Percentiles rank a stretch among this genome's conserved stretches.
Conservation (phyloP, 768 basidiomycete species). For the Mrakia hoshinonis region DNA sequence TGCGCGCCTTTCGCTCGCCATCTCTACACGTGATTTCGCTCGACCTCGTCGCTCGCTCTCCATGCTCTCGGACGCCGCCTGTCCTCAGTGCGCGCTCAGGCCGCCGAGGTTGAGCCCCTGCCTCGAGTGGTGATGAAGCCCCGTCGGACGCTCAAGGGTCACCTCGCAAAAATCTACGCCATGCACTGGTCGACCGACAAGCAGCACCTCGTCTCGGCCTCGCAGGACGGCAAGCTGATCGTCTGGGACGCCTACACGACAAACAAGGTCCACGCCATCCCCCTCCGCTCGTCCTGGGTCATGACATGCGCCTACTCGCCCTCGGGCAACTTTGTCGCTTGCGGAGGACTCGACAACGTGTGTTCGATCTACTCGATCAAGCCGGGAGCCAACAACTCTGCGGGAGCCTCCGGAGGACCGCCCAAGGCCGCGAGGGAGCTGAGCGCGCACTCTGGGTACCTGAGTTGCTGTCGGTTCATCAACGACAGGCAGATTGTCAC, state of each 20-base stretch:
- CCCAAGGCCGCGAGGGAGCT: conserved; percentile 88
- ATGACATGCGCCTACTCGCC: conserved; percentile 99
- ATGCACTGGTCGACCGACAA: conserved; percentile 99
- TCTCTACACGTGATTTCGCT: neutral
- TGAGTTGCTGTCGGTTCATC: conserved; percentile 96
- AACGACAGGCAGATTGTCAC: conserved; percentile 98
- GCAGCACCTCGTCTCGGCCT: conserved; percentile 96
- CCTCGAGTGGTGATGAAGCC: conserved; percentile 96
- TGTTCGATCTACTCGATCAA: conserved; percentile 88
- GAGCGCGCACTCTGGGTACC: conserved; percentile 94
- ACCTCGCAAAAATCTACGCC: conserved; percentile 98
- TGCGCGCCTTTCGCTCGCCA: neutral
- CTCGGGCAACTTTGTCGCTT: conserved; percentile 93
- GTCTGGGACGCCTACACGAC: conserved; percentile 99
- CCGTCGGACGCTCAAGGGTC: conserved; percentile 86
- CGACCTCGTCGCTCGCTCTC: neutral
- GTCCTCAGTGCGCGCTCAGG: conserved; percentile 86
- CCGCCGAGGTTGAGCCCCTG: conserved; percentile 86
- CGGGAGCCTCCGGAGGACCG: conserved; percentile 30
- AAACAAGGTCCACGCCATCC: conserved; percentile 99
- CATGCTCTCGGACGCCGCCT: neutral
- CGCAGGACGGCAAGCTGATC: conserved; percentile 97
- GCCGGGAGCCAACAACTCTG: conserved; percentile 40
- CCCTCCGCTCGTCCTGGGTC: conserved; percentile 95
- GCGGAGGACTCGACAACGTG: conserved; percentile 97